Percentiles rank a stretch among this genome's conserved stretches.
phyloP scores from a whole-genome alignment of 257 asterid species.

The Euphrasia confusa region DNA sequence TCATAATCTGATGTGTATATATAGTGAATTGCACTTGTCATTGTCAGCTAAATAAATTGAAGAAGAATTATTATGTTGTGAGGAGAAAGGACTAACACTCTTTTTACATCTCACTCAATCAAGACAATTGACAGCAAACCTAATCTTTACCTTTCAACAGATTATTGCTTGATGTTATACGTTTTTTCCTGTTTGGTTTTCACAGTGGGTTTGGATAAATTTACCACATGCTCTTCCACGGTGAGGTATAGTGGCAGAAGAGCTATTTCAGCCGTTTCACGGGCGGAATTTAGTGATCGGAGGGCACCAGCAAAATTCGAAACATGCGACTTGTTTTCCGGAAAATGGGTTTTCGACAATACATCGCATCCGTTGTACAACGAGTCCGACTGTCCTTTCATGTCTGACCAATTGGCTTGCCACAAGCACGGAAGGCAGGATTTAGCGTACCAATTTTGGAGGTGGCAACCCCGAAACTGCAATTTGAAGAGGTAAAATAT shows the following conservation, averaged over 20 bases:
- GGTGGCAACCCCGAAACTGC: conserved; percentile 53
- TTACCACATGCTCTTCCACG: conserved; percentile 54
- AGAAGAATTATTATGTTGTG: too few relatives aligned
- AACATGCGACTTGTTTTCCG: conserved; percentile 43
- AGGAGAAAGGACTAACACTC: too few relatives aligned
- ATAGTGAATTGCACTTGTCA: conserved; percentile 12
- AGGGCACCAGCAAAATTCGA: conserved; percentile 31
- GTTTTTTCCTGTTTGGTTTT: conserved; percentile 17
- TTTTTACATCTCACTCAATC: too few relatives aligned
- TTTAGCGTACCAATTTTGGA: conserved; percentile 42
- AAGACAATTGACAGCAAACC: background rate
- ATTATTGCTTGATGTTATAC: background rate
- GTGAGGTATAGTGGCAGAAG: conserved; percentile 65
- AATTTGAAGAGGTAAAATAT: conserved; percentile 41
- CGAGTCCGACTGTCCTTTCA: conserved; percentile 46
- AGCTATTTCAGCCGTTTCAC: conserved; percentile 33
- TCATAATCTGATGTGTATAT: conserved; percentile 2
- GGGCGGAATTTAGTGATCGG: conserved; percentile 28
- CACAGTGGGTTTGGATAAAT: conserved; percentile 53
- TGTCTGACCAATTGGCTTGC: conserved; percentile 63
- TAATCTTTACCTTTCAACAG: too few relatives aligned
- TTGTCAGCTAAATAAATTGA: too few relatives aligned
- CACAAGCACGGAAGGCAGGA: conserved; percentile 52
- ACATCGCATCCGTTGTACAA: conserved; percentile 38
- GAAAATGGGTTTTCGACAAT: conserved; percentile 51